These are phyloP conservation scores for Diversispora eburnea DNA, from an alignment of 192 early-diverging fungal species.

Conservation along the genomic window DNA sequence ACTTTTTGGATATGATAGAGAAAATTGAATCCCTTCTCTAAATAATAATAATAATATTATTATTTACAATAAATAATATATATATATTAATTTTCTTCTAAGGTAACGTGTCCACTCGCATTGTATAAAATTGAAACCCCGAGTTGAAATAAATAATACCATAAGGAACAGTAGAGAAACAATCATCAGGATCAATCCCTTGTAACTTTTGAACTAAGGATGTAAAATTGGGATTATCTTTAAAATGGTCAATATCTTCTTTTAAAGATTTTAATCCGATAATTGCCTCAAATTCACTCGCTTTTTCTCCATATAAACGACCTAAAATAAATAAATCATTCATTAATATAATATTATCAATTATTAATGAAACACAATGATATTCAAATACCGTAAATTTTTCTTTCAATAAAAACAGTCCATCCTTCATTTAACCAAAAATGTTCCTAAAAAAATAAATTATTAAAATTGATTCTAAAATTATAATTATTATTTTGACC, in stretches of 20 bases:
- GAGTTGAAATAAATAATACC: slow-evolving; percentile 38
- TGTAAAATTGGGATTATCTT: slow-evolving; percentile 61
- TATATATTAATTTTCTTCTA: too few species aligned
- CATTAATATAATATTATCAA: background rate
- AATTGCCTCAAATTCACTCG: slow-evolving; percentile 80
- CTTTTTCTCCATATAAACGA: slow-evolving; percentile 72
- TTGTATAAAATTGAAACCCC: background rate
- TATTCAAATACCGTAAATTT: slow-evolving; percentile 54
- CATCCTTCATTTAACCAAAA: slow-evolving; percentile 97
- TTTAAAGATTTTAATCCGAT: slow-evolving; percentile 74
- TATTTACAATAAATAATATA: too few species aligned
- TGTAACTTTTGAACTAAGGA: slow-evolving; percentile 70
- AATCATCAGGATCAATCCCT: slow-evolving; percentile 79
- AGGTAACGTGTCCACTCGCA: background rate
- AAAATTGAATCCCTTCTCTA: slow-evolving; percentile 94
- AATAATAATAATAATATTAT: slow-evolving; percentile 28
- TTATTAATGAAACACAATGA: background rate
- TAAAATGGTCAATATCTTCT: slow-evolving; percentile 67
- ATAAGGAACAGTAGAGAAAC: slow-evolving; percentile 79
- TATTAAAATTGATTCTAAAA: too few species aligned
- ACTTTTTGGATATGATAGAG: slow-evolving; percentile 84
- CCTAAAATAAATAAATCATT: slow-evolving; percentile 32
- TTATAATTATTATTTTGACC: background rate
- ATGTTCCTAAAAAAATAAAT: slow-evolving; percentile 44
- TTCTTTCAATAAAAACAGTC: slow-evolving; percentile 91